phyloP scores from a whole-genome alignment of 495 filamentous ascomycete species.

The Rhypophila decipiens region DNA sequence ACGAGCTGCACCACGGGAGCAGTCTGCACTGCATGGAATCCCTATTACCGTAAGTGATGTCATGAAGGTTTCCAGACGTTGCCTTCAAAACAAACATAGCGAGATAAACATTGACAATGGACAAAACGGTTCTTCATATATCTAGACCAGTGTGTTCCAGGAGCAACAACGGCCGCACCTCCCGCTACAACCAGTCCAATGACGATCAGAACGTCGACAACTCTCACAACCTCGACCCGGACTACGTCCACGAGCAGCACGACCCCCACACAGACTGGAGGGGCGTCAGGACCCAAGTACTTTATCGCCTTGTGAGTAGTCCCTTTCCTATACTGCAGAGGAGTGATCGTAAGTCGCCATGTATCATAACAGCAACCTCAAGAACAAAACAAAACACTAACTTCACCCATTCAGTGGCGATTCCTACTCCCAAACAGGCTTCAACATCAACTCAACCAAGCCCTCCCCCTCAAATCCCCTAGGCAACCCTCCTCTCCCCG shows the following conservation, averaged over 20 bases:
- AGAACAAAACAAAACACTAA: neutral
- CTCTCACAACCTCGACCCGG: neutral
- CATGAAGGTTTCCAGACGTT: no score
- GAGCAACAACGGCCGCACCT: slow-evolving; percentile 1
- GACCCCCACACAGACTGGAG: neutral
- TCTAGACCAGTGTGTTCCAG: slow-evolving; percentile 17
- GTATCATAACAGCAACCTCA: neutral
- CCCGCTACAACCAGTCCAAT: neutral
- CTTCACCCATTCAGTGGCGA: slow-evolving; percentile 35
- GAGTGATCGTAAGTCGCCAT: no score
- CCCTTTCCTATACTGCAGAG: neutral
- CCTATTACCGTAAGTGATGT: slow-evolving; percentile 18
- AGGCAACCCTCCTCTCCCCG: slow-evolving; percentile 66
- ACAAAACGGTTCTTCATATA: no score
- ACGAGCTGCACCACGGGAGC: slow-evolving; percentile 9
- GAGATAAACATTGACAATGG: no score
- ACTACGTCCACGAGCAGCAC: neutral
- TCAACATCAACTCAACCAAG: slow-evolving; percentile 54
- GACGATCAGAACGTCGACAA: neutral
- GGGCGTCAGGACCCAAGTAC: slow-evolving; percentile 14
- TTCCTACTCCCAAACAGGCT: slow-evolving; percentile 52
- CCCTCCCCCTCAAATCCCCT: slow-evolving; percentile 62
- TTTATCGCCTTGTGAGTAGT: slow-evolving; percentile 27
- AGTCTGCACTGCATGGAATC: slow-evolving; percentile 12
- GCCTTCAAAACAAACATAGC: no score